A percentile compares a stretch with the other conserved stretches of the same genome.
These are phyloP conservation scores for Populus pruinosa DNA, from an alignment of 345 rosid genomes.

Conservation along the genomic window DNA sequence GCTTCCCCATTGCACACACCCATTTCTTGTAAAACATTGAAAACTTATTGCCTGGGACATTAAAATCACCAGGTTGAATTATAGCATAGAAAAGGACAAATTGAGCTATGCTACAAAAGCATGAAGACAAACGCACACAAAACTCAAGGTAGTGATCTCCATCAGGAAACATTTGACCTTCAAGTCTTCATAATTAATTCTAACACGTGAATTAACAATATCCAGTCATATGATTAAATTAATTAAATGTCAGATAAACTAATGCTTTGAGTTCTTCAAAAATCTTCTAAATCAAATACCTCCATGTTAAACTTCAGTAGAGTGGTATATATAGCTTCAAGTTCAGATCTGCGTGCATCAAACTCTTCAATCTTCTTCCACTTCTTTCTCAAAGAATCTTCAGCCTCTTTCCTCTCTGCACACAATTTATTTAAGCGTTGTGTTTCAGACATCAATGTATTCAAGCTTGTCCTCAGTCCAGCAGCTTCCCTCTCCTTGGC, in stretches of 20 bases:
- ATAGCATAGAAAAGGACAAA: background rate
- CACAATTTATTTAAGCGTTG: conserved; percentile 73
- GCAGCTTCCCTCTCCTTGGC: conserved; percentile 87
- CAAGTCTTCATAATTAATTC: background rate
- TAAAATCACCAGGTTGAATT: background rate
- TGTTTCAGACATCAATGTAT: conserved; percentile 74
- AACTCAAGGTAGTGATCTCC: background rate
- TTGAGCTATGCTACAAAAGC: background rate
- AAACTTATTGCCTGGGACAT: background rate
- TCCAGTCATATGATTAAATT: background rate
- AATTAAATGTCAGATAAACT: conserved; percentile 6
- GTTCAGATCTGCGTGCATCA: conserved; percentile 87
- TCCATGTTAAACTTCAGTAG: conserved; percentile 80
- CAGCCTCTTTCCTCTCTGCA: conserved; percentile 91
- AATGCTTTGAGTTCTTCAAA: conserved; percentile 1
- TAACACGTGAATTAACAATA: background rate
- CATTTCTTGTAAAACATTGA: background rate
- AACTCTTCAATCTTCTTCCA: conserved; percentile 97
- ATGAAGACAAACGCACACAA: background rate
- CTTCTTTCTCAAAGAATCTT: conserved; percentile 79
- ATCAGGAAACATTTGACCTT: background rate
- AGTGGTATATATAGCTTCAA: conserved; percentile 77
- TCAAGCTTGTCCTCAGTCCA: conserved; percentile 83
- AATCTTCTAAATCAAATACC: conserved; percentile 11
- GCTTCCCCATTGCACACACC: background rate